phyloP scores from a whole-genome alignment of 495 filamentous ascomycete genomes.

The Durotheca rogersii region DNA sequence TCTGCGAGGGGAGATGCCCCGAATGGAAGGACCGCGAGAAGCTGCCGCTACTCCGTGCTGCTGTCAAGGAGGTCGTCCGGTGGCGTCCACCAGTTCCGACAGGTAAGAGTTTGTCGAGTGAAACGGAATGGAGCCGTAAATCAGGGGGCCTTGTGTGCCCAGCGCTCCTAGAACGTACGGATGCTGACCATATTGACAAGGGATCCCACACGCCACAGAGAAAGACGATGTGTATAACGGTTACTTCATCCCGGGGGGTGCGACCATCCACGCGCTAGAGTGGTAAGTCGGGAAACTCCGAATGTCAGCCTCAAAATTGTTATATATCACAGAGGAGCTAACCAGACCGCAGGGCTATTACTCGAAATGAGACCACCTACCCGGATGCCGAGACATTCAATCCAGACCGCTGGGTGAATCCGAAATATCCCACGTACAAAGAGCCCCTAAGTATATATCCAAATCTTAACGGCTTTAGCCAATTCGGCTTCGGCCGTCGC shows the following conservation, averaged over 20 bases:
- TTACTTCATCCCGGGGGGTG: slow-evolving; percentile 55
- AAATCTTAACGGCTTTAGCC: slow-evolving; percentile 54
- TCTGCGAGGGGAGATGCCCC: slow-evolving; percentile 51
- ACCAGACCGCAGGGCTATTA: slow-evolving; percentile 58
- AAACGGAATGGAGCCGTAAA: no score
- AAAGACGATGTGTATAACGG: slow-evolving; percentile 58
- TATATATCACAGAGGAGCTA: slow-evolving; percentile 14
- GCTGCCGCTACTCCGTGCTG: slow-evolving; percentile 53
- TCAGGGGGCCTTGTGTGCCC: no score
- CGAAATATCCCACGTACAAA: slow-evolving; percentile 54
- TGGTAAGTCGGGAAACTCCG: slow-evolving; percentile 45
- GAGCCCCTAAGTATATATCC: slow-evolving; percentile 56
- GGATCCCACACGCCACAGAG: slow-evolving; percentile 55
- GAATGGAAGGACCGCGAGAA: slow-evolving; percentile 48
- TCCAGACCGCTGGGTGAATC: slow-evolving; percentile 53
- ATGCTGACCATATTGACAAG: slow-evolving; percentile 26
- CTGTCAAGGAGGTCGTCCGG: slow-evolving; percentile 61
- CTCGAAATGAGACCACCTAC: slow-evolving; percentile 58
- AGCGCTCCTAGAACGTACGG: no score
- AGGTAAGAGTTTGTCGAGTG: slow-evolving; percentile 35
- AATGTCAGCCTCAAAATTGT: neutral
- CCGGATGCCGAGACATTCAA: slow-evolving; percentile 63
- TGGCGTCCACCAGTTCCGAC: slow-evolving; percentile 60
- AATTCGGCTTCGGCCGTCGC: slow-evolving; percentile 63
- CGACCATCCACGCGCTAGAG: slow-evolving; percentile 59